phyloP scores from a whole-genome alignment of 345 rosid species.

The Dovyalis caffra region DNA sequence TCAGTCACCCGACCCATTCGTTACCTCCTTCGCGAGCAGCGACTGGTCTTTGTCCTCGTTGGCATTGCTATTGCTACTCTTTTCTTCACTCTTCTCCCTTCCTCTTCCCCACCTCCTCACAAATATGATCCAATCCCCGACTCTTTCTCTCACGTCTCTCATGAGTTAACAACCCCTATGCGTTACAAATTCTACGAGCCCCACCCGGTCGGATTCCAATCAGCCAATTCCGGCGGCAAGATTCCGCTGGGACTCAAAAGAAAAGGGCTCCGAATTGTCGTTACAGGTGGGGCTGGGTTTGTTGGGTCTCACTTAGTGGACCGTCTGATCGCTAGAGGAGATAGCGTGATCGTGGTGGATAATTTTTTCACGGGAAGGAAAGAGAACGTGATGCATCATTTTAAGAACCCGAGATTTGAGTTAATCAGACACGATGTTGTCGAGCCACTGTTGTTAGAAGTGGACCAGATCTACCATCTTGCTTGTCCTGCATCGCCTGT shows the following conservation, averaged over 20 bases:
- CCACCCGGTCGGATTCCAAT: constrained; percentile 30
- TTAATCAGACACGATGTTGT: constrained; percentile 95
- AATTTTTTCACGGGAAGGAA: constrained; percentile 96
- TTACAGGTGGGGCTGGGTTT: constrained; percentile 99
- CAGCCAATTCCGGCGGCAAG: constrained; percentile 54
- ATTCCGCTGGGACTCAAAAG: constrained; percentile 82
- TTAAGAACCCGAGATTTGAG: constrained; percentile 89
- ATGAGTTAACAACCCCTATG: constrained; percentile 6
- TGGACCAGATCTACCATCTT: constrained; percentile 98
- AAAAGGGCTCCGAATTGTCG: constrained; percentile 79
- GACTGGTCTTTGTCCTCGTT: constrained; percentile 75
- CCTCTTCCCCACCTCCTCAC: constrained; percentile 18
- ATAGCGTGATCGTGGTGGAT: constrained; percentile 95
- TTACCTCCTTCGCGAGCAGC: constrained; percentile 86
- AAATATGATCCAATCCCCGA: constrained; percentile 30
- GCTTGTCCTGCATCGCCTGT: constrained; percentile 99
- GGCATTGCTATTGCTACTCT: constrained; percentile 88
- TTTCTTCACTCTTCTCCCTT: constrained; percentile 57
- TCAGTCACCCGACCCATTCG: constrained; percentile 57
- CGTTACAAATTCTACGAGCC: constrained; percentile 35
- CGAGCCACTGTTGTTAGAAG: constrained; percentile 83
- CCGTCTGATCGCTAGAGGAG: constrained; percentile 86
- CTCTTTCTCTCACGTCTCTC: constrained; percentile 29
- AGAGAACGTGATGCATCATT: constrained; percentile 97
- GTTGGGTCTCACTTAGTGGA: constrained; percentile 98